Evolutionary conservation across 2,329 filamentous ascomycete species (phyloP).

Genomic region (Stromatinia cepivora): DNA sequence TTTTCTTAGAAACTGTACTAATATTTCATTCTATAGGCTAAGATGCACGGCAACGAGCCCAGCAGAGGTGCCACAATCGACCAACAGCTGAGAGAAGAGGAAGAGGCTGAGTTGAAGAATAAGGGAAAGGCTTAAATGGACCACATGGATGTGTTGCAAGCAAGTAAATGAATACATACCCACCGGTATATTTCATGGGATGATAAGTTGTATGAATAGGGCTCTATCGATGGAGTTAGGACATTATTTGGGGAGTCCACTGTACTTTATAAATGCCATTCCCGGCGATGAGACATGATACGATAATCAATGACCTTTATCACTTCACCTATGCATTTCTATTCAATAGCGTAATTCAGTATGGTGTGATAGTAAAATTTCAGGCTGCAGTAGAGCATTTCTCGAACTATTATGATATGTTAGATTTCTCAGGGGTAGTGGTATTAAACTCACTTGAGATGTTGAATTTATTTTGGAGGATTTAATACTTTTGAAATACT

Average conservation of each 20-base stretch:
- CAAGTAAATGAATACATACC: constrained; percentile 8
- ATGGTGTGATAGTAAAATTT: not conserved
- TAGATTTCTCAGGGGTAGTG: not conserved
- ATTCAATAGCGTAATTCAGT: too few species aligned
- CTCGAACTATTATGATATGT: too few species aligned
- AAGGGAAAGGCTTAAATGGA: constrained; percentile 46
- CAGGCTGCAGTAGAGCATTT: not conserved
- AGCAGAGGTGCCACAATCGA: constrained; percentile 72
- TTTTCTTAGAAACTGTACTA: not conserved
- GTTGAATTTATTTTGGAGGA: not conserved
- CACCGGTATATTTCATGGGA: constrained; percentile 10
- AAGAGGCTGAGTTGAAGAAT: constrained; percentile 65
- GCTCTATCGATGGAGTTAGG: not conserved
- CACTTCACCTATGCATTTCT: not conserved
- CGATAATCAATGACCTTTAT: constrained; percentile 12
- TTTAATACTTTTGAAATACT: not conserved
- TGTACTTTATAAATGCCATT: constrained; percentile 17
- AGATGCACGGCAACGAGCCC: constrained; percentile 70
- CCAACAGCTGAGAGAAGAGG: constrained; percentile 65
- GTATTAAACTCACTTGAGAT: not conserved
- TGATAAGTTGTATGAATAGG: not conserved
- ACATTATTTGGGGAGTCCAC: not conserved
- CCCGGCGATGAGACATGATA: constrained; percentile 12
- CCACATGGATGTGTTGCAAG: not conserved
- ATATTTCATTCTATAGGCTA: constrained; percentile 48